Conservation (phyloP, 495 filamentous ascomycete species). For the Talaromyces wortmannii region DNA sequence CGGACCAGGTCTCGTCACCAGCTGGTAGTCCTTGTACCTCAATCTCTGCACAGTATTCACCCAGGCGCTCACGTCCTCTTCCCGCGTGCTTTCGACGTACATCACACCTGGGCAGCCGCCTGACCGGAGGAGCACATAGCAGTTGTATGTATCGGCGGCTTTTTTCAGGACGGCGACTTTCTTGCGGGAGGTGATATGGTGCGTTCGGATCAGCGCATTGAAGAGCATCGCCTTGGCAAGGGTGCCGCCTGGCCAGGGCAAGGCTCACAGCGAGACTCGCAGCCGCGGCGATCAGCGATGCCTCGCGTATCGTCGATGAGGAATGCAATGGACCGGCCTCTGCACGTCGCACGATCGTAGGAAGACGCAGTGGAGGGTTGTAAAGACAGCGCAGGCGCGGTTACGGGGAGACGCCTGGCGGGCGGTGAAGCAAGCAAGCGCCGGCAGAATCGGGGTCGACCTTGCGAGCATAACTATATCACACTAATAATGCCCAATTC, state of each 20-base stretch:
- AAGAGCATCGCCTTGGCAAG: not conserved
- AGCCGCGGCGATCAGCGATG: no score
- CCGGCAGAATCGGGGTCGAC: no score
- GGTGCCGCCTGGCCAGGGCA: not conserved
- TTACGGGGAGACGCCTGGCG: no score
- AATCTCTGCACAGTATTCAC: slow-evolving; percentile 44
- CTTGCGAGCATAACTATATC: no score
- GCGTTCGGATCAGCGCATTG: slow-evolving; percentile 65
- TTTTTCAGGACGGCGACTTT: slow-evolving; percentile 62
- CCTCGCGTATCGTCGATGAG: no score
- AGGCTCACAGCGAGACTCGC: no score
- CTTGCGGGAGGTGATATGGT: slow-evolving; percentile 77
- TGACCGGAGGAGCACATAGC: slow-evolving; percentile 57
- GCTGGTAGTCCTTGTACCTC: slow-evolving; percentile 44
- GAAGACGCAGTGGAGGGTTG: no score
- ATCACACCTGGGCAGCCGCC: slow-evolving; percentile 68
- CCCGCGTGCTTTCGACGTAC: slow-evolving; percentile 60
- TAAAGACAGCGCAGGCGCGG: no score
- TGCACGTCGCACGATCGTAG: no score
- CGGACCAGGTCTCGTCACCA: slow-evolving; percentile 27
- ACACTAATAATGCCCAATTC: no score
- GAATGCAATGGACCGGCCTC: no score
- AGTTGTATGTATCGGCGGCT: slow-evolving; percentile 48
- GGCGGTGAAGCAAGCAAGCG: no score
- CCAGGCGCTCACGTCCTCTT: slow-evolving; percentile 46